These are phyloP conservation scores for Magnaporthiopsis incrustans DNA, from an alignment of 2,329 filamentous ascomycete genomes.

Conservation along the genomic window DNA sequence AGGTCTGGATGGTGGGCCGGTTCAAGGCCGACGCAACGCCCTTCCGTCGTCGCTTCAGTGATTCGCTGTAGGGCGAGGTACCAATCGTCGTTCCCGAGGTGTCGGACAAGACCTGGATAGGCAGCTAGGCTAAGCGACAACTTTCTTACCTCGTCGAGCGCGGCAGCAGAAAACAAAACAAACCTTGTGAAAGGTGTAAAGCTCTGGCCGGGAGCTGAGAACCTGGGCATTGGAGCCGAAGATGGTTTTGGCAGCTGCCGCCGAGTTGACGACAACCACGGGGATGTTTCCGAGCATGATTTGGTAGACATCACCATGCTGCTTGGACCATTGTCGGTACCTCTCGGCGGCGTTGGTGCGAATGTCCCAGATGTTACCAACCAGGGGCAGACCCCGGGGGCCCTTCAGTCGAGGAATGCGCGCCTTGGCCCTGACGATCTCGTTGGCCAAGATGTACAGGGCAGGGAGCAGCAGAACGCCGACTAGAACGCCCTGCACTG, in stretches of 20 bases:
- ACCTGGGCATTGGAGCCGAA: slow-evolving; percentile 39
- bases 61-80: slow-evolving; percentile 60
- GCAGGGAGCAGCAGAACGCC: no score
- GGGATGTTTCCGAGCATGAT: slow-evolving; percentile 50
- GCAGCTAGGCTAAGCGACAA: no score
- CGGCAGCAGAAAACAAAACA: no score
- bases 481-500: no score
- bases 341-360: slow-evolving; percentile 8
- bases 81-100: slow-evolving; percentile 62
- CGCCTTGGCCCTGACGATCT: slow-evolving; percentile 2
- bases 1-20: slow-evolving; percentile 58
- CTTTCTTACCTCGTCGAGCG: no score
- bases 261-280: slow-evolving; percentile 47
- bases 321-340: slow-evolving; percentile 8
- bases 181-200: slow-evolving; percentile 45
- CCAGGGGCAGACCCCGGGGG: slow-evolving; percentile 13
- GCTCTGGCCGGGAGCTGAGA: slow-evolving; percentile 45
- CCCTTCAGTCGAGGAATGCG: slow-evolving; percentile 9
- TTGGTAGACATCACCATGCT: slow-evolving; percentile 47
- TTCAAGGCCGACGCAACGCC: slow-evolving; percentile 73
- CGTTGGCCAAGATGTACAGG: slow-evolving; percentile 6
- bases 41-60: slow-evolving; percentile 71
- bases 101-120: slow-evolving; percentile 45
- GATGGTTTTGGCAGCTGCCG: slow-evolving; percentile 39
- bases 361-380: slow-evolving; percentile 16